phyloP scores from a whole-genome alignment of 495 filamentous ascomycete genomes.

The Elasticomyces elasticus region DNA sequence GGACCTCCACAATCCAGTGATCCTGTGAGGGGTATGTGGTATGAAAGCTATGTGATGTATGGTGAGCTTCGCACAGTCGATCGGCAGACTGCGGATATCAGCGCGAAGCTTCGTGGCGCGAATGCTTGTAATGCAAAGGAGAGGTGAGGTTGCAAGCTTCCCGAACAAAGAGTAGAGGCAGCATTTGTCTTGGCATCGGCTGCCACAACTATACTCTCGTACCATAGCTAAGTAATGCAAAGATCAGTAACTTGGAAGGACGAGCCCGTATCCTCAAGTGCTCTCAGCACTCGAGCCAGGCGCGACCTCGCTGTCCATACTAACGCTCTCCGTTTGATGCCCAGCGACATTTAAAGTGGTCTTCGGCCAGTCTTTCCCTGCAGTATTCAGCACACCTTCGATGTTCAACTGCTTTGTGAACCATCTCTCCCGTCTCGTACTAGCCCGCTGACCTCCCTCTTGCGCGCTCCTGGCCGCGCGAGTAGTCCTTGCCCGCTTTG shows the following conservation, averaged over 20 bases:
- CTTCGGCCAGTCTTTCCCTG: constrained; percentile 48
- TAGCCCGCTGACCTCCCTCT: constrained; percentile 66
- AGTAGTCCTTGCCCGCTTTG: constrained; percentile 64
- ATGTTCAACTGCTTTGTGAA: constrained; percentile 60
- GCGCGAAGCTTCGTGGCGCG: no score
- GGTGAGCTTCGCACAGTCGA: no score
- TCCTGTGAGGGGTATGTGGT: constrained; percentile 4
- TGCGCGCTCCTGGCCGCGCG: constrained; percentile 70
- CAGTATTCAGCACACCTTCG: constrained; percentile 54
- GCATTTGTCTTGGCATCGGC: neutral
- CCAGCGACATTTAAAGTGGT: neutral
- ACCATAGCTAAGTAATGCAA: neutral
- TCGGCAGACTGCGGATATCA: no score
- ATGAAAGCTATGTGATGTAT: no score
- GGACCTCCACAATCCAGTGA: constrained; percentile 2
- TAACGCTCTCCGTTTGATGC: neutral
- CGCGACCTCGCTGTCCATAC: neutral
- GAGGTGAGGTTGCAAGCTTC: neutral
- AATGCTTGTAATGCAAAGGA: neutral
- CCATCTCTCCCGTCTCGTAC: constrained; percentile 66
- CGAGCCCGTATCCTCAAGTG: neutral
- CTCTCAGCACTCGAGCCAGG: constrained; percentile 3
- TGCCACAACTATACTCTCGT: neutral
- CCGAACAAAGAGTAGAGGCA: neutral
- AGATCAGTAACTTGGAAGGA: neutral